phyloP scores from a whole-genome alignment of 192 early-diverging fungal species.

The Backusella westeae region DNA sequence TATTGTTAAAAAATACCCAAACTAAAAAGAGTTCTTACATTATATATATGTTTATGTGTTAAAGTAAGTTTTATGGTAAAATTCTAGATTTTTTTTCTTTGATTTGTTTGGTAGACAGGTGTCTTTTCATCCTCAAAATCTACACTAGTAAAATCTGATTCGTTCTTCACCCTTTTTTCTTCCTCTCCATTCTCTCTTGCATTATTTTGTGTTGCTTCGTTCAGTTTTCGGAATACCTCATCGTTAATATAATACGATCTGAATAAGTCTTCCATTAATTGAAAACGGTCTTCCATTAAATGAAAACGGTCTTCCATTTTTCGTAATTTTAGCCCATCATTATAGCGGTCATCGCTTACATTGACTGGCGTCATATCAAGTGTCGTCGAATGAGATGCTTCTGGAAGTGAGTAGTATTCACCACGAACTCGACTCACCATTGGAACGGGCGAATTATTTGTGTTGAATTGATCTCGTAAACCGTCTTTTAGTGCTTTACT shows the following conservation, averaged over 20 bases:
- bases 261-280: slow-evolving; percentile 14
- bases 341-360: neutral
- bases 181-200: neutral
- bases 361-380: neutral
- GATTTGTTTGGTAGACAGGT: too few relatives aligned
- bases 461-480: slow-evolving; percentile 4
- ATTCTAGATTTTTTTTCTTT: too few relatives aligned
- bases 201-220: neutral
- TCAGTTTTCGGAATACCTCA: slow-evolving; percentile 6
- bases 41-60: too few relatives aligned
- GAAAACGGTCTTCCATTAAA: slow-evolving; percentile 12
- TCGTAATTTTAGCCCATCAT: neutral
- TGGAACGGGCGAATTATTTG: neutral
- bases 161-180: too few relatives aligned
- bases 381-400: neutral
- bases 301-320: slow-evolving; percentile 14
- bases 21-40: too few relatives aligned
- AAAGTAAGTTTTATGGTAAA: too few relatives aligned
- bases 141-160: too few relatives aligned
- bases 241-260: slow-evolving; percentile 19
- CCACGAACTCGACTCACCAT: slow-evolving; percentile 4
- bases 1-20: too few relatives aligned
- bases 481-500: neutral
- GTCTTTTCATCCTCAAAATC: too few relatives aligned
- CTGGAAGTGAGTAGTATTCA: neutral